Evolutionary conservation across 306 rosid genomes (phyloP), one percentile per base, ranked within the genome.

Genomic region (Myrica gale): DNA sequence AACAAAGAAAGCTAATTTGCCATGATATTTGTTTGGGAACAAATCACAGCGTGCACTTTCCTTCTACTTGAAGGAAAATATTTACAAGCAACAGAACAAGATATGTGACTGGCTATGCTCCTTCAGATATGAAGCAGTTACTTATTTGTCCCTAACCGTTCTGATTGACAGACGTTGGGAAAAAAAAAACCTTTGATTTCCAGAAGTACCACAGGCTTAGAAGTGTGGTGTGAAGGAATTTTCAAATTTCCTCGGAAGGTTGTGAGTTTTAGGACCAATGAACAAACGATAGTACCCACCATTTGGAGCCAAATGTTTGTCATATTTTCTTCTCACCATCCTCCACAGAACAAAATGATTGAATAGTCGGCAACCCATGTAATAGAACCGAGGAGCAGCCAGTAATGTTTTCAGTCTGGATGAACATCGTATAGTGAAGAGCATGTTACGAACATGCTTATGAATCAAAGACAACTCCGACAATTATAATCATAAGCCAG

Each of bases 11-110:
- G 32, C 20, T 23, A 32, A 52, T 71, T 71, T 72, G 46, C 54
- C 72, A 20, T 3, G 65, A 46, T 63, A 41, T 26, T 55, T 60
- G 4, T 47, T 32, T 32, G 37, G 2, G 54, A 55, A 77, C 74
- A 71, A 82, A 58, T 51, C 52, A 58, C 73, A 17, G 51, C 53
- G 51, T 12, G 20, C 68, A 60, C 63, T 46, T 74, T 62, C 76
- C 71, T 57, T 66, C 37, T 45, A 19, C 43, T 65, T 75, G 21
- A 39, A 53, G 13, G 48, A 65, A 76, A 10, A 0, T 0, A 17
- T 5, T 75, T 9, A n/a, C 48, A 70, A 15, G 2, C 46, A 21
- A 41, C 8, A 12, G 45, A 55, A 26, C 26, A 23, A 9, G 8
- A 13, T 39, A 37, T 32, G 12, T 21, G 37, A 23, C 15, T 13